A percentile compares a stretch with the other conserved stretches of the same genome.
These are phyloP conservation scores for Dichotomopilus funicola DNA, from an alignment of 2,329 filamentous ascomycete species.

Conservation along the genomic window DNA sequence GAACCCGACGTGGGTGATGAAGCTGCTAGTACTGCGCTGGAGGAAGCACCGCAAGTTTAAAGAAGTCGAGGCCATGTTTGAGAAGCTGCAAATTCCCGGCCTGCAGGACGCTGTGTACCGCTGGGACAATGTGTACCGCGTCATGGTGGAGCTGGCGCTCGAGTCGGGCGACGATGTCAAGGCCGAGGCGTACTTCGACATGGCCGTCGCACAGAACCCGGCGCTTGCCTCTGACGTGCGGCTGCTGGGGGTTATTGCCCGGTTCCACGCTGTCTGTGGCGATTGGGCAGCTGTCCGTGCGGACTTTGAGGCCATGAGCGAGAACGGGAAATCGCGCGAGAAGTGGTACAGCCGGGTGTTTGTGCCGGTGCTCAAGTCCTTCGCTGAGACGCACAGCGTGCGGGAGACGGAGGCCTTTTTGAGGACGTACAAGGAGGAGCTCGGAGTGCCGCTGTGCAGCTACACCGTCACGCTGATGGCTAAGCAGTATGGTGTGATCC, in stretches of 20 bases:
- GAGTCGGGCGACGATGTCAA: slow-evolving; percentile 28
- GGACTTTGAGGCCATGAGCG: slow-evolving; percentile 29
- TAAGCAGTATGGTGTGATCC: slow-evolving; percentile 36
- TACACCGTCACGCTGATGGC: slow-evolving; percentile 38
- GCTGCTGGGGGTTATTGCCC: slow-evolving; percentile 33
- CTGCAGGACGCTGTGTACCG: slow-evolving; percentile 26
- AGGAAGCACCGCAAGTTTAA: slow-evolving; percentile 24
- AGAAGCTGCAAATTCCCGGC: slow-evolving; percentile 8
- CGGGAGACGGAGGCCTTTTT: slow-evolving; percentile 37
- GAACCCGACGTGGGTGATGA: slow-evolving; percentile 32
- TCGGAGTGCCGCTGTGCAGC: slow-evolving; percentile 31
- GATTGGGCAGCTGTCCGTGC: slow-evolving; percentile 36
- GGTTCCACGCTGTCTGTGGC: slow-evolving; percentile 32
- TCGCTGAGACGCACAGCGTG: slow-evolving; percentile 33
- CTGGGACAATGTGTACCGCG: slow-evolving; percentile 30
- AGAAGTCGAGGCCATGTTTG: slow-evolving; percentile 26
- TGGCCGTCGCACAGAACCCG: slow-evolving; percentile 25
- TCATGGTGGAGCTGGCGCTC: slow-evolving; percentile 37
- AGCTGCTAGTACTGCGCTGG: slow-evolving; percentile 34
- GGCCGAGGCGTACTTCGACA: slow-evolving; percentile 28
- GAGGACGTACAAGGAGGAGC: slow-evolving; percentile 30
- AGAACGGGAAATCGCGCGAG: slow-evolving; percentile 3
- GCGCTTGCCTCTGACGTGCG: slow-evolving; percentile 27
- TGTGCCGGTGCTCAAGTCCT: slow-evolving; percentile 35
- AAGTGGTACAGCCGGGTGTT: slow-evolving; percentile 30